Evolutionary conservation across 192 early-diverging fungal genomes (phyloP).

Genomic region (Helicostylum pulchrum): DNA sequence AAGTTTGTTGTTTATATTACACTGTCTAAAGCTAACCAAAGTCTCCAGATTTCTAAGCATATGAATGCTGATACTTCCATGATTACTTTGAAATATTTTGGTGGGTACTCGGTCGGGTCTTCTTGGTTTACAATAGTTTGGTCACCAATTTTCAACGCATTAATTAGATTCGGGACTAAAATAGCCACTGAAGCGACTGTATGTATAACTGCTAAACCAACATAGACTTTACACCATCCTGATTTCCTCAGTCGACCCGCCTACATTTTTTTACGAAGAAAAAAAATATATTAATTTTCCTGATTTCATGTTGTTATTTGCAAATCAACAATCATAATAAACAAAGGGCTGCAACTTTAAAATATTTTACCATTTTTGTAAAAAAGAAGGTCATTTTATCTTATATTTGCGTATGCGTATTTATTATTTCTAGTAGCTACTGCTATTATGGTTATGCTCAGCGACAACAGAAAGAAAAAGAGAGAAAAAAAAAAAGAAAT

Average conservation of each 20-base stretch:
- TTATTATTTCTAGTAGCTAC: too few relatives aligned
- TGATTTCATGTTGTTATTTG: too few relatives aligned
- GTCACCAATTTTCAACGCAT: not conserved
- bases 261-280: not conserved
- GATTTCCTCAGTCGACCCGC: slow-evolving; percentile 1
- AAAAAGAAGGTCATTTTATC: too few relatives aligned
- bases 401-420: too few relatives aligned
- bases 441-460: too few relatives aligned
- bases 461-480: too few relatives aligned
- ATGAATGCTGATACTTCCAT: not conserved
- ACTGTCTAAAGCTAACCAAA: slow-evolving; percentile 4
- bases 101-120: not conserved
- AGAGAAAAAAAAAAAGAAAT: too few relatives aligned
- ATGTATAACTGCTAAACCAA: not conserved
- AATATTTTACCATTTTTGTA: too few relatives aligned
- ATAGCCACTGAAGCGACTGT: not conserved
- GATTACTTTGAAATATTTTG: not conserved
- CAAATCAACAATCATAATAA: too few relatives aligned
- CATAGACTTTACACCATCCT: slow-evolving; percentile 7
- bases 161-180: not conserved
- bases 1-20: not conserved
- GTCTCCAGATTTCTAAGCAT: slow-evolving; percentile 3
- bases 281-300: too few relatives aligned
- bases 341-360: too few relatives aligned
- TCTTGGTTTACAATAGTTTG: not conserved